Evolutionary conservation across 805 yeast species (phyloP).

Genomic region (Starmera amethionina): DNA sequence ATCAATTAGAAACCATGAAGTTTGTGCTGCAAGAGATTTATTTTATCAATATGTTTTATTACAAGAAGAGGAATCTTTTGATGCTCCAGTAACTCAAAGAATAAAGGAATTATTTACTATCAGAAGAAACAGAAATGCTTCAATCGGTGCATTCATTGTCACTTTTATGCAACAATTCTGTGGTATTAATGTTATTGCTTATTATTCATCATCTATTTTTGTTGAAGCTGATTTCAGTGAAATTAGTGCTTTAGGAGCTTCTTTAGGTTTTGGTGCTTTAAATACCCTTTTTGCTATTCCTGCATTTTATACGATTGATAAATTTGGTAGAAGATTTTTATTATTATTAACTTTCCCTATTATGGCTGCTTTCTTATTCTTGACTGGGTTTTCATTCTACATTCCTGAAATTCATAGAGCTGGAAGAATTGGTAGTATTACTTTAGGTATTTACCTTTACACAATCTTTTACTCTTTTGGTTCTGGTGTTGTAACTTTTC

Average conservation of each 20-base stretch:
- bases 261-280: slow-evolving; percentile 80
- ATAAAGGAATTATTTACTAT: slow-evolving; percentile 52
- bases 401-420: slow-evolving; percentile 33
- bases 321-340: slow-evolving; percentile 60
- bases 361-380: slow-evolving; percentile 48
- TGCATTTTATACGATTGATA: slow-evolving; percentile 71
- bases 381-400: slow-evolving; percentile 68
- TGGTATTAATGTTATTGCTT: slow-evolving; percentile 83
- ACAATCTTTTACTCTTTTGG: slow-evolving; percentile 72
- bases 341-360: slow-evolving; percentile 52
- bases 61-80: slow-evolving; percentile 48
- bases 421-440: slow-evolving; percentile 57
- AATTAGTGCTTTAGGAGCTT: slow-evolving; percentile 59
- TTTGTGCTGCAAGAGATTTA: slow-evolving; percentile 62
- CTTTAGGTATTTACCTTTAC: slow-evolving; percentile 66
- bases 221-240: slow-evolving; percentile 54
- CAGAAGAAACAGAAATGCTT: slow-evolving; percentile 78
- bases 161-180: slow-evolving; percentile 91
- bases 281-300: slow-evolving; percentile 78
- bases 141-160: slow-evolving; percentile 68
- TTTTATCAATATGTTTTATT: slow-evolving; percentile 60
- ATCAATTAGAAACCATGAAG: slow-evolving; percentile 37
- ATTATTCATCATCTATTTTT: slow-evolving; percentile 74
- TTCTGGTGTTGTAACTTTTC: slow-evolving; percentile 86
- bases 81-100: slow-evolving; percentile 36